Evolutionary conservation across 352 stramenopile species (phyloP), one percentile per base, ranked within the genome.

Genomic region (Pythium myriotylum): DNA sequence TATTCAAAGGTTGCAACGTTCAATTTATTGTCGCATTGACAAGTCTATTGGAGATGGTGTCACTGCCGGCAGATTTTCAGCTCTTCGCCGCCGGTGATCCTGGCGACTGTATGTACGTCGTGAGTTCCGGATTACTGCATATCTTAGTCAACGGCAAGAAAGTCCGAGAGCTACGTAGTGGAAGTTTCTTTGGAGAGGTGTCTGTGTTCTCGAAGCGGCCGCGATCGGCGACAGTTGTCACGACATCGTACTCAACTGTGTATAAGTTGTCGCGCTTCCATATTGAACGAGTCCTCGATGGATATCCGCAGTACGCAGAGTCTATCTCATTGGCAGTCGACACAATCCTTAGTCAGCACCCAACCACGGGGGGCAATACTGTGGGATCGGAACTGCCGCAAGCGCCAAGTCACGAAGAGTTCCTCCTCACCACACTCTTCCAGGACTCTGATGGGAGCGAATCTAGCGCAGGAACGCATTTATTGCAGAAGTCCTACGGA

Each of bases 71-170:
- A 6, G 72, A 87, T 40, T 85, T 77, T 14, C 59, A 72, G 13
- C 51, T 92, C 1, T 92, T 81, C 47, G 59, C 74, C 16, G 65
- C 63, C 19, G 83, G 83, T 7, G 81, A 89, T 27, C 62, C 73
- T 19, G 83, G 83, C 0, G 83, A 92, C 53, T 82, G 72, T 39
- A 91, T 92, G 83, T 91, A 89, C 40, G 65, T 88, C 27, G 83
- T 92, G 22, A 84, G 84, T 27, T 86, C 79, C 0, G 82, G 79
- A 0, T 64, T 86, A 1, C 59, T 91, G 3, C 68, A 84, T 32
- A 86, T 91, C 51, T 40, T 88, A 9, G 81, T 89, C 12, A 73
- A 76, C 50, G 77, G 68, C 0, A 57, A 73, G 14, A 86, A 86
- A 41, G 76, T 91, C 3, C 76, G 82, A n/a, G 82, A 91, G 51